Percentiles rank a stretch among this genome's conserved stretches.
These are phyloP conservation scores for Candida sithepensis DNA, from an alignment of 805 yeast species.

Conservation along the genomic window DNA sequence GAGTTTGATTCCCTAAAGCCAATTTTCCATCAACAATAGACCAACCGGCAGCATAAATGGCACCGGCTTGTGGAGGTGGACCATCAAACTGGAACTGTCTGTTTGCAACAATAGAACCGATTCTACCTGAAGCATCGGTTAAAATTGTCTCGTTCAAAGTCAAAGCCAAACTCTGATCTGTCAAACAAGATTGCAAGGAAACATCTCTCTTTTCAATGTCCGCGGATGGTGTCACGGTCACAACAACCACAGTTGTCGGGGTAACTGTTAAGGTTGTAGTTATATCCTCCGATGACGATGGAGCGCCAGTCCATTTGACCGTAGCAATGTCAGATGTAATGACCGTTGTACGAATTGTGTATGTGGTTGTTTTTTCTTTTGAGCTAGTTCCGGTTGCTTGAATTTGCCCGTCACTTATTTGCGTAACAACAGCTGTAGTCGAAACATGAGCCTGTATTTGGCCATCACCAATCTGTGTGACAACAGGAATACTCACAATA, in stretches of 20 bases:
- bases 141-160: constrained; percentile 48
- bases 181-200: constrained; percentile 38
- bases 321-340: constrained; percentile 8
- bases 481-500: constrained; percentile 32
- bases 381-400: constrained; percentile 15
- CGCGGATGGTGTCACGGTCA: constrained; percentile 17
- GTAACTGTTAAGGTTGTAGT: constrained; percentile 27
- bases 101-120: constrained; percentile 79
- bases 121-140: constrained; percentile 59
- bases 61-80: constrained; percentile 80
- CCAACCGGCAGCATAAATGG: constrained; percentile 65
- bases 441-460: constrained; percentile 29
- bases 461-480: constrained; percentile 49
- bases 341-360: constrained; percentile 16
- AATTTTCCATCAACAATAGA: constrained; percentile 55
- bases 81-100: constrained; percentile 80
- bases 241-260: constrained; percentile 28
- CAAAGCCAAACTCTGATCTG: constrained; percentile 51
- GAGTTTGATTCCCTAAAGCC: constrained; percentile 58
- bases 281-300: constrained; percentile 24
- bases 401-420: constrained; percentile 47
- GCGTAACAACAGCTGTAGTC: constrained; percentile 36
- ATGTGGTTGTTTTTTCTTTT: constrained; percentile 3
- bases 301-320: constrained; percentile 15
- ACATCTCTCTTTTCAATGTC: constrained; percentile 15